phyloP scores from a whole-genome alignment of 140 eudicot species.

The Stevia rebaudiana region DNA sequence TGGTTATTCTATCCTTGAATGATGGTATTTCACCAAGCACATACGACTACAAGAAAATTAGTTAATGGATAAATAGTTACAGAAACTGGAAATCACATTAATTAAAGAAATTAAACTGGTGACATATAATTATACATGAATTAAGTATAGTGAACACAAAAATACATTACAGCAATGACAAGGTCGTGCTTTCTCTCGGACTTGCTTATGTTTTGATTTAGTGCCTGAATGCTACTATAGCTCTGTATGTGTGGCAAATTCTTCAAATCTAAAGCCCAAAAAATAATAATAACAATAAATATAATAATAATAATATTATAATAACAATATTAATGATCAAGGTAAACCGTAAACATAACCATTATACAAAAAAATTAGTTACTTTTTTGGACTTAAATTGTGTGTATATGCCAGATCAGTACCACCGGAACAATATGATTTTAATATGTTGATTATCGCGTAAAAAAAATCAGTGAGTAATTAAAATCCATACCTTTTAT shows the following conservation, averaged over 20 bases:
- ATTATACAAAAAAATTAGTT: not conserved
- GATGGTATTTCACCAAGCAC: constrained; percentile 98
- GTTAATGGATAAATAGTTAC: constrained; percentile 12
- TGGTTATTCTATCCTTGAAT: constrained; percentile 76
- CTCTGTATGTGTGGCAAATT: constrained; percentile 82
- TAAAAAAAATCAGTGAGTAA: not conserved
- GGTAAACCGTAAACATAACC: not conserved
- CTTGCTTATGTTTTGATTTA: constrained; percentile 57
- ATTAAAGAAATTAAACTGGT: not conserved
- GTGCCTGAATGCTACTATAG: constrained; percentile 63
- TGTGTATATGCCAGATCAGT: constrained; percentile 5
- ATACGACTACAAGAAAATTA: constrained; percentile 59
- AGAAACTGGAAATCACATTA: not conserved
- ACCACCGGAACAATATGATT: not conserved
- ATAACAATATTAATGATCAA: no score
- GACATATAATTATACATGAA: not conserved
- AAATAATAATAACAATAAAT: no score
- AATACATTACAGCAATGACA: constrained; percentile 80
- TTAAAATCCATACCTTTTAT: constrained; percentile 47
- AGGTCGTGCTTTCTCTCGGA: constrained; percentile 74
- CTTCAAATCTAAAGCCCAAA: constrained; percentile 48
- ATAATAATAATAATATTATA: no score
- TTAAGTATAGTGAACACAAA: not conserved
- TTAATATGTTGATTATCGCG: not conserved
- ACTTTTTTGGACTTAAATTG: not conserved